Evolutionary conservation across 768 basidiomycete species (phyloP).

Genomic region (Hericium coralloides): DNA sequence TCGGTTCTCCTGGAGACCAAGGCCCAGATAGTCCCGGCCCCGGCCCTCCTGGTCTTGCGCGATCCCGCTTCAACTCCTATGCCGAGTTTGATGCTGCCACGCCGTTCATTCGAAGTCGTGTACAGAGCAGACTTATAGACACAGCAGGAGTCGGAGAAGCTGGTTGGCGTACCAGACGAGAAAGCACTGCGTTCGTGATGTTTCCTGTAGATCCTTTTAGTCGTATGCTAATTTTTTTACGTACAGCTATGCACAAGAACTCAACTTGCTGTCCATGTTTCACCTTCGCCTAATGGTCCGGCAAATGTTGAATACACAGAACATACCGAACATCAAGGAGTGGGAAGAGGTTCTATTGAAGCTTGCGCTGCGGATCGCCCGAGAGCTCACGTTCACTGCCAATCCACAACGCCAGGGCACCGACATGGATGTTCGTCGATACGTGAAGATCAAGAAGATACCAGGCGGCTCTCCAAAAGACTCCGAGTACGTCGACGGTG

Average conservation of each 20-base stretch:
- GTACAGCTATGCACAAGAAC: constrained; percentile 68
- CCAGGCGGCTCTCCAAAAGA: constrained; percentile 88
- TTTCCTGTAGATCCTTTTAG: not conserved
- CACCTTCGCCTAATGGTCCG: constrained; percentile 87
- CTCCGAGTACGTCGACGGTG: constrained; percentile 95
- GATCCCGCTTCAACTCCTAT: constrained; percentile 62
- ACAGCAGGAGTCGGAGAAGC: constrained; percentile 45
- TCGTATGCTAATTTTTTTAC: not conserved
- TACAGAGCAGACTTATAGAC: constrained; percentile 64
- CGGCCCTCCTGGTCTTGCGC: constrained; percentile 48
- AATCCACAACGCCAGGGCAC: constrained; percentile 71
- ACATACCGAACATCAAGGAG: constrained; percentile 72
- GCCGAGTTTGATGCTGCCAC: constrained; percentile 65
- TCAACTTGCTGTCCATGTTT: constrained; percentile 79
- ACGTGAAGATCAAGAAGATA: constrained; percentile 98
- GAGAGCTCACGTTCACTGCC: constrained; percentile 72
- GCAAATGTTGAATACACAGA: constrained; percentile 79
- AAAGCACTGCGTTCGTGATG: constrained; percentile 76
- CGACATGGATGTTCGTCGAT: constrained; percentile 89
- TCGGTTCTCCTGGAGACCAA: constrained; percentile 62
- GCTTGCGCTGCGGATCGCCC: constrained; percentile 79
- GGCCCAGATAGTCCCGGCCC: constrained; percentile 32
- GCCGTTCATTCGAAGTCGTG: constrained; percentile 79
- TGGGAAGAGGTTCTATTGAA: constrained; percentile 85
- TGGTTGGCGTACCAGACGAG: constrained; percentile 80